Conservation (phyloP, 306 rosid species). For the Fagus crenata region DNA sequence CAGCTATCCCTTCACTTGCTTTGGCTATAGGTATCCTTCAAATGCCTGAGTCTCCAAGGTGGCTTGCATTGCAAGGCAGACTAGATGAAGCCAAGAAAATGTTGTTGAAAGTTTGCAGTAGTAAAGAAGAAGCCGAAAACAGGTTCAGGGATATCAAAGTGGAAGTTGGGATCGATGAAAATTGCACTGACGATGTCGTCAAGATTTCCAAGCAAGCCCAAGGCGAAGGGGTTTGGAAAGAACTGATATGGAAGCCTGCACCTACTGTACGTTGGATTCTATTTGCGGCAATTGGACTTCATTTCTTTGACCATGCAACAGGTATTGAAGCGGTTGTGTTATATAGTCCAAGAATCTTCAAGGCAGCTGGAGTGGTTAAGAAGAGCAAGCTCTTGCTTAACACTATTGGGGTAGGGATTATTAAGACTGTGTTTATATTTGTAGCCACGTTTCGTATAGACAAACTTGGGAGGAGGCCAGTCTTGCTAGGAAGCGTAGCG, state of each 20-base stretch:
- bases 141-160: constrained; percentile 61
- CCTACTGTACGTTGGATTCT: constrained; percentile 64
- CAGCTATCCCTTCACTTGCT: constrained; percentile 62
- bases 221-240: constrained; percentile 66
- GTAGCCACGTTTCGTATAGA: constrained; percentile 58
- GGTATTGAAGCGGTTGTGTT: constrained; percentile 84
- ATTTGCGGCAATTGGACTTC: constrained; percentile 64
- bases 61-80: constrained; percentile 73
- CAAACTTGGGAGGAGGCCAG: constrained; percentile 53
- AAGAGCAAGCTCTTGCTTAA: constrained; percentile 67
- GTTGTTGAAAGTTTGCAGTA: constrained; percentile 38
- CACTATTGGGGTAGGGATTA: constrained; percentile 66
- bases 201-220: not conserved
- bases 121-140: constrained; percentile 51
- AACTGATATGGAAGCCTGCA: constrained; percentile 52
- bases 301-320: constrained; percentile 71
- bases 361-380: constrained; percentile 56
- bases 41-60: constrained; percentile 94
- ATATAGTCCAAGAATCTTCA: constrained; percentile 79
- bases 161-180: constrained; percentile 54
- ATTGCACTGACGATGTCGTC: constrained; percentile 25
- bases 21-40: constrained; percentile 46
- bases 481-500: constrained; percentile 48
- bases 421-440: constrained; percentile 45
- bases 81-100: constrained; percentile 49